phyloP scores from a whole-genome alignment of 2,329 filamentous ascomycete species.

The Sarocladiaceae sp. region DNA sequence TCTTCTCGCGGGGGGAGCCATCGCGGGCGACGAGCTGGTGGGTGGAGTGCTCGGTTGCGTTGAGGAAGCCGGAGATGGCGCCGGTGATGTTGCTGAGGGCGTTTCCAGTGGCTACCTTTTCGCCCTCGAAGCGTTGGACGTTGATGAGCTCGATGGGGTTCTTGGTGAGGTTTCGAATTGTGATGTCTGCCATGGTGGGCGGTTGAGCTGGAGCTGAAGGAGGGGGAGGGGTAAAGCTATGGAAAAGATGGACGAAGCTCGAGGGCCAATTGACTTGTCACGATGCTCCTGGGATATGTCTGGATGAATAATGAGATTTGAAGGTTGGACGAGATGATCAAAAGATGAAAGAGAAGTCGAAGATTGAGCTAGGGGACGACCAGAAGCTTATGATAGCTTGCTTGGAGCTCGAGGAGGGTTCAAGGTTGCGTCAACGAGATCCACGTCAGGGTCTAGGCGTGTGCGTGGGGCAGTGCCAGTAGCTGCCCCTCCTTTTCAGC shows the following conservation, averaged over 20 bases:
- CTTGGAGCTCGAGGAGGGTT: neutral
- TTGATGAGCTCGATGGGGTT: conserved; percentile 67
- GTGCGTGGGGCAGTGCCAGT: neutral
- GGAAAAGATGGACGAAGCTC: neutral
- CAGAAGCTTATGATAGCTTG: neutral
- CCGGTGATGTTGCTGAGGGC: conserved; percentile 41
- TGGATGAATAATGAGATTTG: neutral
- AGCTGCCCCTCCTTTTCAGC: neutral
- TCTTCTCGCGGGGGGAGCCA: conserved; percentile 54
- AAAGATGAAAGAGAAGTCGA: neutral
- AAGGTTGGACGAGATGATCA: neutral
- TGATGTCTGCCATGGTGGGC: conserved; percentile 51
- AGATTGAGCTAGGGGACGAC: neutral
- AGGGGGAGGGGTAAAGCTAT: neutral
- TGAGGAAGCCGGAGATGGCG: conserved; percentile 39
- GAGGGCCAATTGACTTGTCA: neutral
- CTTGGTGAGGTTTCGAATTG: conserved; percentile 77
- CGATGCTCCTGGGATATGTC: too few relatives aligned
- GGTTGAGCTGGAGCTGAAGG: neutral
- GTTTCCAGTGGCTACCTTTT: conserved; percentile 36
- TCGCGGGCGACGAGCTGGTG: conserved; percentile 41
- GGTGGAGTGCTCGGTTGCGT: conserved; percentile 30
- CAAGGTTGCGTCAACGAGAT: neutral
- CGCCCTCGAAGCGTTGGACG: conserved; percentile 67
- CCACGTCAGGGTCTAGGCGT: neutral